phyloP scores from a whole-genome alignment of 129 eudicot genomes.

The carrot (Daucus carota) region DH1_v3.0 NC_030385.2:39487001-39487500 shows the following conservation, averaged over 20 bases:
- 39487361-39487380: background rate
- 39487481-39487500: background rate
- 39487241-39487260: background rate
- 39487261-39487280: background rate
- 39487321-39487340: background rate
- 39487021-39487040: background rate
- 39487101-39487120: background rate
- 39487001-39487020: background rate
- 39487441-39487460: background rate
- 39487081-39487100: background rate
- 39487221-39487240: background rate
- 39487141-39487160: background rate
- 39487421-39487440: background rate
- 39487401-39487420: background rate
- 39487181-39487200: background rate
- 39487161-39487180: background rate
- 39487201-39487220: background rate
- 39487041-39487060: background rate
- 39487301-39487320: background rate
- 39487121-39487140: background rate
- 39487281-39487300: background rate
- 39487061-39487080: background rate
- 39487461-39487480: background rate
- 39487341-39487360: too few relatives aligned
- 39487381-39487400: background rate